phyloP scores from a whole-genome alignment of 768 basidiomycete genomes.

The Russula virescens region DNA sequence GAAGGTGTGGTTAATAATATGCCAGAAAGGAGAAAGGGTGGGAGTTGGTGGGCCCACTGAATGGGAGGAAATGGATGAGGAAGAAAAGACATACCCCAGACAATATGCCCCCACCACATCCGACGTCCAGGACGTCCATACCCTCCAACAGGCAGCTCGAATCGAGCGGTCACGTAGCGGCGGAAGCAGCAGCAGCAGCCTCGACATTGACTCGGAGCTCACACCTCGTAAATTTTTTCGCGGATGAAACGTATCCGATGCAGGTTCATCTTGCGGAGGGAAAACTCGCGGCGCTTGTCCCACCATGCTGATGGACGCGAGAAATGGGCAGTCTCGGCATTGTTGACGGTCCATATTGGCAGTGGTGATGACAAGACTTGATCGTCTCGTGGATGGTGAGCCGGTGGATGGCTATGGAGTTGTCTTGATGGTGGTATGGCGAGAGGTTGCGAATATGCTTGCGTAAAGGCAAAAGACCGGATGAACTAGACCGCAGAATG shows the following conservation, averaged over 20 bases:
- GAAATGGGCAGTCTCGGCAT: conserved; percentile 82
- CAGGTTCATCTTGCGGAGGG: conserved; percentile 93
- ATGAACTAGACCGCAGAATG: not conserved
- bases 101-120: conserved; percentile 92
- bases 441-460: not conserved
- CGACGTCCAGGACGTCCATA: conserved; percentile 78
- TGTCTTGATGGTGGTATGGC: not conserved
- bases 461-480: not conserved
- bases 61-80: no score
- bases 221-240: no score
- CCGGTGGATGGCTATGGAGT: not conserved
- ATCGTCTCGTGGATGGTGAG: not conserved
- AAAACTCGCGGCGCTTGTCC: conserved; percentile 90
- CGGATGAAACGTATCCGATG: conserved; percentile 51
- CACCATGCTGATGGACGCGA: conserved; percentile 93
- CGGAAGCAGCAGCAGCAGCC: not conserved
- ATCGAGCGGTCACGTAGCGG: conserved; percentile 18
- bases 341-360: conserved; percentile 51
- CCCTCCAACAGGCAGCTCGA: conserved; percentile 45
- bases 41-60: no score
- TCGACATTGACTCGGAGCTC: no score
- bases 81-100: conserved; percentile 59
- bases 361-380: not conserved
- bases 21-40: not conserved
- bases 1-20: not conserved